phyloP scores from a whole-genome alignment of 306 rosid species.

The Sesbania bispinosa region DNA sequence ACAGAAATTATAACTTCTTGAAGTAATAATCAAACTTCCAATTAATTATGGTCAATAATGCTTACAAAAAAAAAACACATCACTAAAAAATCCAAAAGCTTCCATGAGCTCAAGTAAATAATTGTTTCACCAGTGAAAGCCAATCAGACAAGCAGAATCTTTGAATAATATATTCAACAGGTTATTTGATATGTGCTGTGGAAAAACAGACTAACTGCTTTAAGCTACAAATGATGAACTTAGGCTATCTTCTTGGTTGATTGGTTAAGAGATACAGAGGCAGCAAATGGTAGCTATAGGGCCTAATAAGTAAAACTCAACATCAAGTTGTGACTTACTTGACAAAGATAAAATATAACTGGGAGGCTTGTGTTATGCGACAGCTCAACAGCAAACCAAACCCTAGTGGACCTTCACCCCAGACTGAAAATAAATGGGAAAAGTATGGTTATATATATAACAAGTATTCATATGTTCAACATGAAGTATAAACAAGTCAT shows the following conservation, averaged over 20 bases:
- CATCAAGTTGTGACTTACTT: constrained; percentile 49
- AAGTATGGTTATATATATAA: constrained; percentile 7
- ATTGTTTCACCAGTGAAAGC: constrained; percentile 11
- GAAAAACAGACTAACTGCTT: not conserved
- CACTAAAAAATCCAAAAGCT: not conserved
- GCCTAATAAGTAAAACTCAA: constrained; percentile 7
- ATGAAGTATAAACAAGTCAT: not conserved
- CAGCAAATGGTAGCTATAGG: not conserved
- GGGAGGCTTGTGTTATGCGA: constrained; percentile 79
- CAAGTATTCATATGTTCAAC: not conserved
- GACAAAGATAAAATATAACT: constrained; percentile 78
- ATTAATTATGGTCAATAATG: not conserved
- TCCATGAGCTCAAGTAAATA: constrained; percentile 8
- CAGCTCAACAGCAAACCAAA: constrained; percentile 88
- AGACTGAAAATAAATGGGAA: constrained; percentile 59
- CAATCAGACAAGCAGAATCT: constrained; percentile 3
- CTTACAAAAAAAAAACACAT: not conserved
- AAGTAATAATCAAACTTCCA: not conserved
- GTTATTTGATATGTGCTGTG: too few relatives aligned
- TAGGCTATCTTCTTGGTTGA: not conserved
- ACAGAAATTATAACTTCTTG: too few relatives aligned
- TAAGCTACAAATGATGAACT: not conserved
- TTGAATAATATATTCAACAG: not conserved
- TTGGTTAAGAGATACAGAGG: not conserved
- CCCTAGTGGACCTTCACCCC: constrained; percentile 93